Conservation (phyloP, 202 grass and related monocot genomes). For the Musa balbisiana region DNA sequence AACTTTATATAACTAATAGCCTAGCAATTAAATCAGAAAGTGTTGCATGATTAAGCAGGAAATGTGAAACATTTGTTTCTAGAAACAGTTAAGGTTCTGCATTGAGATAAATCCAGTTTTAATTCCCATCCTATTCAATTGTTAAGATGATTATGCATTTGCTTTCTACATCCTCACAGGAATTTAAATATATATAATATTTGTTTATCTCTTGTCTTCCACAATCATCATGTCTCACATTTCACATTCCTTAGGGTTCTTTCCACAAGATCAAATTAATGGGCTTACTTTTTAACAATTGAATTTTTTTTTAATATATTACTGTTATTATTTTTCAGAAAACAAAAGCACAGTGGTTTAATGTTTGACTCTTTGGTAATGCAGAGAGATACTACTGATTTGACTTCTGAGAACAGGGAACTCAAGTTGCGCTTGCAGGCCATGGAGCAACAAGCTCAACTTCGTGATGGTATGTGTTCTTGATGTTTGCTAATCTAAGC, state of each 20-base stretch:
- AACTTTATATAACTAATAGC: too few relatives aligned
- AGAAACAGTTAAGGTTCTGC: too few relatives aligned
- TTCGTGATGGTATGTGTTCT: constrained; percentile 15
- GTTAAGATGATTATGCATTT: too few relatives aligned
- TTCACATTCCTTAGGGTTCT: background rate
- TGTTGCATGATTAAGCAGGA: too few relatives aligned
- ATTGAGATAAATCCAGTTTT: too few relatives aligned
- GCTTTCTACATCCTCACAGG: too few relatives aligned
- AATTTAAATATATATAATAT: background rate
- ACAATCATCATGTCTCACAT: too few relatives aligned
- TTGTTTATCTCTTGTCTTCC: background rate
- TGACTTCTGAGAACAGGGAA: constrained; percentile 11
- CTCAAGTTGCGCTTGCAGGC: constrained; percentile 21
- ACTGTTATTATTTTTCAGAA: background rate
- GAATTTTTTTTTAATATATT: background rate
- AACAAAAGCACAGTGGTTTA: background rate
- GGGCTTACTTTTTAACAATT: background rate
- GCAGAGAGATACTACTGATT: constrained; percentile 18
- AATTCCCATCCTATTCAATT: too few relatives aligned
- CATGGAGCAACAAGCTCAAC: constrained; percentile 15
- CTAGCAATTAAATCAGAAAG: too few relatives aligned
- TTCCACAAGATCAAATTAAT: background rate
- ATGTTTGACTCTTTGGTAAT: background rate
- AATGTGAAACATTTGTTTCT: too few relatives aligned
- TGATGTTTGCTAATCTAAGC: too few relatives aligned